These are phyloP conservation scores for Punica granatum DNA, from an alignment of 345 rosid species.

Conservation along the genomic window DNA sequence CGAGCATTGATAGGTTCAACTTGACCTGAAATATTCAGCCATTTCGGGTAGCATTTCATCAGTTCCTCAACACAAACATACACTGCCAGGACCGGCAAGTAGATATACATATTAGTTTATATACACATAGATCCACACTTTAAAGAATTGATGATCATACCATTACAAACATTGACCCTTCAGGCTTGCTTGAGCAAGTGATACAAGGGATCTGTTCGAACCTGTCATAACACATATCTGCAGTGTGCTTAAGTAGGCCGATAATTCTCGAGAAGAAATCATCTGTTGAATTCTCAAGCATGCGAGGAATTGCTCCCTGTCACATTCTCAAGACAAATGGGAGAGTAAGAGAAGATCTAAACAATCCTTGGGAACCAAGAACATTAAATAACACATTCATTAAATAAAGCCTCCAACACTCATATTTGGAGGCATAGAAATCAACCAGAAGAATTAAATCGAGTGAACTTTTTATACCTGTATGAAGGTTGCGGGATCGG, in stretches of 20 bases:
- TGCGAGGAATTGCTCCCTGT: constrained; percentile 63
- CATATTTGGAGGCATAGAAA: no score
- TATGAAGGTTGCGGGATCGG: constrained; percentile 41
- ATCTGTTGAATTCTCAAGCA: constrained; percentile 50
- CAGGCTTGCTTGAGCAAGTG: constrained; percentile 51
- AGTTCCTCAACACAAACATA: background rate
- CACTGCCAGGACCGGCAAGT: no score
- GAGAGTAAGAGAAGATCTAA: background rate
- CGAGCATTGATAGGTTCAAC: constrained; percentile 43
- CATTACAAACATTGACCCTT: constrained; percentile 64
- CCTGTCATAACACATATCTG: constrained; percentile 36
- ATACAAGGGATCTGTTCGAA: constrained; percentile 57
- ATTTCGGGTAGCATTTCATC: background rate
- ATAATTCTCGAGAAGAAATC: constrained; percentile 49
- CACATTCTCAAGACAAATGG: background rate
- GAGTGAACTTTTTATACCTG: constrained; percentile 24
- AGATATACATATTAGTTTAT: background rate
- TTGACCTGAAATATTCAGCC: constrained; percentile 33
- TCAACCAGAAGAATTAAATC: background rate
- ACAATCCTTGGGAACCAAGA: background rate
- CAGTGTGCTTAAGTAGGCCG: constrained; percentile 34
- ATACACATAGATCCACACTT: background rate
- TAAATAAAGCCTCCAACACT: no score
- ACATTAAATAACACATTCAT: no score
- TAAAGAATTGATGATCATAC: constrained; percentile 17